Base-by-base conservation (phyloP, 2,329 filamentous ascomycete genomes). In the Chaetomium olivaceum region DNA sequence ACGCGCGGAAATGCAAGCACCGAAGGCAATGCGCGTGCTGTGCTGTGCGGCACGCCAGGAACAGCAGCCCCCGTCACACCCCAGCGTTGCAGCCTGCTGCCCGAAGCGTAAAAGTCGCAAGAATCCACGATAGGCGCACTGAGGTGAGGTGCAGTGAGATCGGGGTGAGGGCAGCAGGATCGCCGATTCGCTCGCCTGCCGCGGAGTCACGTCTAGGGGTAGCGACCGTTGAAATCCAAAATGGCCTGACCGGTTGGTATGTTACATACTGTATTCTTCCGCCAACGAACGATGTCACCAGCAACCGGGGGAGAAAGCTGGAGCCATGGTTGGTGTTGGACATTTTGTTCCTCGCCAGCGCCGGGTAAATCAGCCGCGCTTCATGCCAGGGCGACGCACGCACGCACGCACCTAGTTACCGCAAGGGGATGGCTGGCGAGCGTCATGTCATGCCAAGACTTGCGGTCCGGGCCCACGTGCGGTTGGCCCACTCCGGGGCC, bases 311-410 rank as follows among this genome's bases (percentile, higher is more conserved):
- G 7, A 11, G 21, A 5, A 39, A 8, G 16, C 19, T 16, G 5
- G 5, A 43, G 16, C 39, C 39, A 43, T 43, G 39, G 39, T 19
- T 43, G 39, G 16, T 43, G 39, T 19, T n/a, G 39, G 16, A 43
- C 33, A 43, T 23, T 25, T 25, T 14, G 54, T 57, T 57, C 31
- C 33, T 57, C 31, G 16, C 54, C 54, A 39, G 54, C n/a, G 16
- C 54, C 54, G 54, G 54, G 31, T 57, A 57, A 57, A 57, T 36
- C 54, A 57, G 21, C 54, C 54, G 54, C 31, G 31, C 27, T 29
- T 54, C 54, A 57, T 39, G 54, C n/a, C n/a, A 16, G 54, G 54
- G 21, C 27, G 6, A 6, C 27, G 27, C 27, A 29, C 27, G n/a
- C n/a, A n/a, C n/a, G n/a, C n/a, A n/a, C n/a, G n/a, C n/a, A n/a